These are phyloP conservation scores for Orbilia javanica DNA, from an alignment of 2,329 filamentous ascomycete species.

Conservation along the genomic window DNA sequence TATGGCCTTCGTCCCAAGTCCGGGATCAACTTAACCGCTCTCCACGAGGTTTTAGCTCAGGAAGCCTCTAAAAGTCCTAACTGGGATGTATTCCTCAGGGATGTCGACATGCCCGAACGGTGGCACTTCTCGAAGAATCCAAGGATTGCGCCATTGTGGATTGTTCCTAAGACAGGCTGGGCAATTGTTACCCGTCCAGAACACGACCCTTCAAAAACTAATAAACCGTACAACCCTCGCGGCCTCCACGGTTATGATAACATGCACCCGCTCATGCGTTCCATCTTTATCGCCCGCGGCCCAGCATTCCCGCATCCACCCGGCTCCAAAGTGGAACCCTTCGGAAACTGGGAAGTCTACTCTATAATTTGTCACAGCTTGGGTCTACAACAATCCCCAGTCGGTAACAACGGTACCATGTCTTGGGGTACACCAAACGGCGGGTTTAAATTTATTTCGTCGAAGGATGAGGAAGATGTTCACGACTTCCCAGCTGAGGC, in stretches of 20 bases:
- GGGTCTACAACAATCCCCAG: constrained; percentile 73
- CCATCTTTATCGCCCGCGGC: constrained; percentile 91
- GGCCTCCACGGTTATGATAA: constrained; percentile 96
- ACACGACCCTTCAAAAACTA: constrained; percentile 78
- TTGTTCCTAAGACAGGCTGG: constrained; percentile 92
- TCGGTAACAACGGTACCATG: constrained; percentile 88
- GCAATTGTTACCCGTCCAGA: constrained; percentile 85
- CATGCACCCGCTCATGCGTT: constrained; percentile 93
- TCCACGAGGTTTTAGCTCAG: constrained; percentile 72
- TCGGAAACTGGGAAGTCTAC: constrained; percentile 89
- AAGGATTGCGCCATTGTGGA: constrained; percentile 94
- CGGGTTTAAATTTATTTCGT: constrained; percentile 42
- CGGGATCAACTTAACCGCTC: constrained; percentile 72
- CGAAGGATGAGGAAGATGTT: constrained; percentile 29
- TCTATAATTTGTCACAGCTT: constrained; percentile 93
- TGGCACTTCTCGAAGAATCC: constrained; percentile 92
- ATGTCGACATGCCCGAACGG: constrained; percentile 87
- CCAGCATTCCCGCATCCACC: constrained; percentile 89
- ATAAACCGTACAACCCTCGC: constrained; percentile 75
- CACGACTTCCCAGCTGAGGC: constrained; percentile 42
- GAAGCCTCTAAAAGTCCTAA: constrained; percentile 71
- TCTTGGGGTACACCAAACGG: constrained; percentile 47
- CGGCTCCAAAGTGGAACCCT: constrained; percentile 81
- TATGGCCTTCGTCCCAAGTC: constrained; percentile 83
- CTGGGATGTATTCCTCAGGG: constrained; percentile 87